Evolutionary conservation across 257 asterid species (phyloP), one percentile per base, ranked within the genome.

Genomic region (Vinca minor): DNA sequence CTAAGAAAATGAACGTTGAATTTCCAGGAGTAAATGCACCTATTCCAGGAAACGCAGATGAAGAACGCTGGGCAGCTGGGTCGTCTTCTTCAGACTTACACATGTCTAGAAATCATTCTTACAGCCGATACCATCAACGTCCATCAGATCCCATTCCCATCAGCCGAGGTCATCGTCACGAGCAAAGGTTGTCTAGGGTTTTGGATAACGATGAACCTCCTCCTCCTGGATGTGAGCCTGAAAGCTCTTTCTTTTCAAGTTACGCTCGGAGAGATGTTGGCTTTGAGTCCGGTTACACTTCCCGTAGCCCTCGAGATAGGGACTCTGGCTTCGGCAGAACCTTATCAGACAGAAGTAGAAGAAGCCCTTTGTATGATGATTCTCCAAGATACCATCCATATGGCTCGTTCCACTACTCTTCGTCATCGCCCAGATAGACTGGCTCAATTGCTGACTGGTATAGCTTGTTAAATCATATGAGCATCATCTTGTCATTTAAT

Each of bases 21-120:
- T 93, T 81, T 71, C 97, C 97, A 1, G 99, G 99, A 59, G 71
- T 93, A 78, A 93, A 93, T 71, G 95, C 96, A 28, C 99, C 97
- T 1, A 82, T 93, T 49, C 99, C 99, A 11, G 87, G 82, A 63
- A 77, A 82, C 52, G 96, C 94, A 12, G 87, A 89, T 54, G 82
- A 77, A 74, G 75, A 81, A 65, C 86, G 82, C 47, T 93, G 99
- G 99, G 80, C 82, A 31, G 68, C 83, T 55, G 66, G 39, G 45
- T 54, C n/a, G n/a, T n/a, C n/a, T n/a, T n/a, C 86, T 38, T 68
- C 86, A 60, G 82, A 63, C 67, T 55, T 35, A 1, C 60, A 41
- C 42, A 36, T 28, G 4, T 69, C 83, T 11, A 75, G 84, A 76
- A 68, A 73, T 39, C 77, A 65, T 68, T 72, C 91, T 9, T 79